Percentiles rank a stretch among this genome's conserved stretches.
Conservation (phyloP, 768 basidiomycete species). For the Infundibulicybe gibba region DNA sequence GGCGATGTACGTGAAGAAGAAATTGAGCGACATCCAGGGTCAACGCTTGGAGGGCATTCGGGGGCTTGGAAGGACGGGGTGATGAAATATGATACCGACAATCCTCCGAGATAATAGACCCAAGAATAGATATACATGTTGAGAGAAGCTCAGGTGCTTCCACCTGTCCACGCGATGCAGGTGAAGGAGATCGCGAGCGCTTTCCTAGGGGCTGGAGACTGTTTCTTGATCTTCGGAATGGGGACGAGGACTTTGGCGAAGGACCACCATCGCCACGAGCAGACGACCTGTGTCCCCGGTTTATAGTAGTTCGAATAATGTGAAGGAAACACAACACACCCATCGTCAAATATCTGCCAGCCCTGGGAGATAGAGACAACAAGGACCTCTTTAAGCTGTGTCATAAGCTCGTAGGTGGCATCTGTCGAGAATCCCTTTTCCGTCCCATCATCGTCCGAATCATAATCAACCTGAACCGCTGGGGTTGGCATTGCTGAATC, state of each 20-base stretch:
- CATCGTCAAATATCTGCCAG: conserved; percentile 63
- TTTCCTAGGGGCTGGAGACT: conserved; percentile 38
- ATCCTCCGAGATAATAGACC: conserved; percentile 68
- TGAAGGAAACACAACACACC: conserved; percentile 21
- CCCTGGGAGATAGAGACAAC: conserved; percentile 50
- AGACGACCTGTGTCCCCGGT: conserved; percentile 12
- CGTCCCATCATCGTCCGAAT: conserved; percentile 43
- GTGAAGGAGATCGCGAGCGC: conserved; percentile 52
- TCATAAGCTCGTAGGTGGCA: conserved; percentile 58
- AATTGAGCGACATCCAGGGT: conserved; percentile 70
- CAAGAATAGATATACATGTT: conserved; percentile 55
- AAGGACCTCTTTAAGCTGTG: conserved; percentile 58
- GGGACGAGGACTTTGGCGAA: conserved; percentile 26
- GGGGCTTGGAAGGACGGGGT: conserved; percentile 64
- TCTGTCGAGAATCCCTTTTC: conserved; percentile 57
- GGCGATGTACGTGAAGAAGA: conserved; percentile 51
- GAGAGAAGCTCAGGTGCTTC: conserved; percentile 52
- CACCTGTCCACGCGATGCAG: conserved; percentile 20
- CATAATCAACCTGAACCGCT: conserved; percentile 27
- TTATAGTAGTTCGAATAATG: background rate
- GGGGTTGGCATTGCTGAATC: conserved; percentile 15
- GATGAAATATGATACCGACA: conserved; percentile 60
- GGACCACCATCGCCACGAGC: conserved; percentile 13
- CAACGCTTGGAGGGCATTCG: conserved; percentile 71
- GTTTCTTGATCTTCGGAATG: conserved; percentile 42